A percentile compares a stretch with the other conserved stretches of the same genome.
Evolutionary conservation across 176 grass and related monocot species (phyloP).

Genomic region (Aechmea fasciata): DNA sequence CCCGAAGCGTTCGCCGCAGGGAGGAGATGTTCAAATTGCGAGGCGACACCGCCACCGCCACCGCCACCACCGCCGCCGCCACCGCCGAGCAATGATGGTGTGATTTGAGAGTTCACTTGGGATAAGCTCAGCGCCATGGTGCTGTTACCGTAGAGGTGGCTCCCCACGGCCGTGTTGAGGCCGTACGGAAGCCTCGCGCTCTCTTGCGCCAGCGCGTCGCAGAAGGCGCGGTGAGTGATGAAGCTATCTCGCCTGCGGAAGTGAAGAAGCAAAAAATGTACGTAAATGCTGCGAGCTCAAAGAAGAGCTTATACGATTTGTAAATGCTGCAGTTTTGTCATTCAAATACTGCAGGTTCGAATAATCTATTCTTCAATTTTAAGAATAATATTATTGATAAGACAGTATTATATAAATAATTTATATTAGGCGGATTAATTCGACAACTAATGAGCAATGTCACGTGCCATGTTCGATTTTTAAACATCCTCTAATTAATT

Average conservation of each 20-base stretch:
- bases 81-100: constrained; percentile 24
- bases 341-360: no score
- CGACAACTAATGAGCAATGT: no score
- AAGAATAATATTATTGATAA: no score
- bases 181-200: constrained; percentile 18
- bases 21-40: constrained; percentile 15
- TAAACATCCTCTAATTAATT: no score
- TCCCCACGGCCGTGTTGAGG: constrained; percentile 29
- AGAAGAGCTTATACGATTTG: no score
- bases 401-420: no score
- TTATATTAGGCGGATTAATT: no score
- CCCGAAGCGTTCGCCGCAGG: not conserved
- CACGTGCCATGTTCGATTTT: no score
- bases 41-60: constrained; percentile 15
- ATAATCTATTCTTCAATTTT: no score
- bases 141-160: constrained; percentile 29
- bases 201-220: constrained; percentile 19
- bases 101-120: constrained; percentile 8
- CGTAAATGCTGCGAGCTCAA: no score
- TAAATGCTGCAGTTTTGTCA: no score
- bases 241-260: constrained; percentile 20
- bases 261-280: not conserved
- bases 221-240: constrained; percentile 23
- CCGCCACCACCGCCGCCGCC: constrained; percentile 42
- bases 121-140: constrained; percentile 1